Conservation (phyloP, 1,284 basidiomycete genomes). For the Sphaerobolus stellatus region DNA sequence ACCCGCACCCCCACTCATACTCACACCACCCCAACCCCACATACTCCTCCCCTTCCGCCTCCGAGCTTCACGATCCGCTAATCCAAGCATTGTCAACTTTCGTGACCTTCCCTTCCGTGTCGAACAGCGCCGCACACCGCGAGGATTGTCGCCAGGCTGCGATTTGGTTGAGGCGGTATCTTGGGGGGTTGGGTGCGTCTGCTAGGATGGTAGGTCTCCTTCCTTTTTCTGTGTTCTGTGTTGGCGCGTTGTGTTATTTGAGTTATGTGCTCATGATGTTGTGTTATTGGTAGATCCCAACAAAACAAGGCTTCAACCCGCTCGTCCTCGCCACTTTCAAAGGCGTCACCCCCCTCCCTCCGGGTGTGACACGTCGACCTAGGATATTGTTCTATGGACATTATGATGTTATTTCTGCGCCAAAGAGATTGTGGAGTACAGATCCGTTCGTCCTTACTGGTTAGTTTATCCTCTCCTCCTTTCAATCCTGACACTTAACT, state of each 20-base stretch:
- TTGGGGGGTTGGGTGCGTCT: slow-evolving; percentile 82
- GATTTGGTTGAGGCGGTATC: slow-evolving; percentile 84
- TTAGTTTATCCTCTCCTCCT: no score
- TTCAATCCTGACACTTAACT: no score
- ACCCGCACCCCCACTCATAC: no score
- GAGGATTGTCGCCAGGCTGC: slow-evolving; percentile 94
- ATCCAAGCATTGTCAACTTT: slow-evolving; percentile 81
- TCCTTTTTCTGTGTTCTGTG: slow-evolving; percentile 6
- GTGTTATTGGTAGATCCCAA: slow-evolving; percentile 52
- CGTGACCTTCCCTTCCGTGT: slow-evolving; percentile 84
- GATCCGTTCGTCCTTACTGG: slow-evolving; percentile 81
- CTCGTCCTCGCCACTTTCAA: slow-evolving; percentile 84
- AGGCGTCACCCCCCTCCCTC: slow-evolving; percentile 47
- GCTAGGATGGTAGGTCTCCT: slow-evolving; percentile 60
- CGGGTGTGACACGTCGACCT: no score
- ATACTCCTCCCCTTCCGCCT: no score
- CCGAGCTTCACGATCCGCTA: slow-evolving; percentile 46
- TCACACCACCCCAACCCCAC: no score
- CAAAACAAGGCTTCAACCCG: slow-evolving; percentile 68
- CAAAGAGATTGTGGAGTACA: slow-evolving; percentile 73
- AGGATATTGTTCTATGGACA: slow-evolving; percentile 91
- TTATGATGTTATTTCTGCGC: slow-evolving; percentile 89
- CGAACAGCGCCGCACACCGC: slow-evolving; percentile 61
- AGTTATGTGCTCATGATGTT: background rate
- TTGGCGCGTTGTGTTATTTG: background rate